phyloP scores from a whole-genome alignment of 1,139 yeast species.

The Hyphopichia burtonii region DNA sequence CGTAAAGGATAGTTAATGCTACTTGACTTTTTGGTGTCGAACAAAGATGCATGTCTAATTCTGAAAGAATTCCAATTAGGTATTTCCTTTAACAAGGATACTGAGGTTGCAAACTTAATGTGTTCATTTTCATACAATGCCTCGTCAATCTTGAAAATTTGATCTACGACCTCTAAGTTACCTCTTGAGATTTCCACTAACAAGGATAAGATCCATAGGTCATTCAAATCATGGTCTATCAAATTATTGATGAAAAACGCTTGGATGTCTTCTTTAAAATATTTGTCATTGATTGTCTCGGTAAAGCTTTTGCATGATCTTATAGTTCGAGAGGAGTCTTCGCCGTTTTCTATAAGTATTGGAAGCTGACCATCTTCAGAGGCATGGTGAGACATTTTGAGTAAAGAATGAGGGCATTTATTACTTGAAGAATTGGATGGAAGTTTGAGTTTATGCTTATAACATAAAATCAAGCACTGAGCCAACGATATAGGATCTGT shows the following conservation, averaged over 20 bases:
- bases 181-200: constrained; percentile 16
- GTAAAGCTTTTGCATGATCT: constrained; percentile 19
- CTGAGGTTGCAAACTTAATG: neutral
- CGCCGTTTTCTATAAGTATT: constrained; percentile 39
- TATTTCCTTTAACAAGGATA: constrained; percentile 17
- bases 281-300: constrained; percentile 18
- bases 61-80: constrained; percentile 27
- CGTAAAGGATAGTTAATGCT: neutral
- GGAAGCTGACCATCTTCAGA: constrained; percentile 45
- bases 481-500: constrained; percentile 47
- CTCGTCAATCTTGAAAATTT: constrained; percentile 19
- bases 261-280: constrained; percentile 11
- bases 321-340: constrained; percentile 22
- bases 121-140: constrained; percentile 13
- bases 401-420: neutral
- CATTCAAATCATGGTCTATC: constrained; percentile 39
- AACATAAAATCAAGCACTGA: constrained; percentile 29
- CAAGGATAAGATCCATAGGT: constrained; percentile 37
- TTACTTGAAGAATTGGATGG: constrained; percentile 17
- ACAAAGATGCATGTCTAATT: constrained; percentile 23
- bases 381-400: constrained; percentile 37
- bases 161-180: constrained; percentile 8
- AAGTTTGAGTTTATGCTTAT: constrained; percentile 32
- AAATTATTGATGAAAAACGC: constrained; percentile 27
- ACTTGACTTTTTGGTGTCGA: constrained; percentile 7